These are phyloP conservation scores for Lyophyllum atratum DNA, from an alignment of 768 basidiomycete species.

Conservation along the genomic window DNA sequence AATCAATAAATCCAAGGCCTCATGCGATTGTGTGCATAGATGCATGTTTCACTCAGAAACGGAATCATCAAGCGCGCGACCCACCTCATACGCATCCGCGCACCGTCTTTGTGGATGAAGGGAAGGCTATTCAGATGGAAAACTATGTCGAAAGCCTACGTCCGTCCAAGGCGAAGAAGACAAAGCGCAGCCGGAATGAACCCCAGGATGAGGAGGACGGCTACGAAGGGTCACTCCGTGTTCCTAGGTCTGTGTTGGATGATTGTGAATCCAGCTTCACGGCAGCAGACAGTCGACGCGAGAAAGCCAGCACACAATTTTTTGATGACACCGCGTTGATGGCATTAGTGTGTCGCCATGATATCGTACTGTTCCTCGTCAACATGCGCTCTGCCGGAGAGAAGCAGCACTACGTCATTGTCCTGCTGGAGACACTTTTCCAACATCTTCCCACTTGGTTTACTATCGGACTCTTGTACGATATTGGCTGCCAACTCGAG, in stretches of 20 bases:
- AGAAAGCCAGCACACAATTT: neutral
- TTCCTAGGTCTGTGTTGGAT: neutral
- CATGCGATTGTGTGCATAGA: slow-evolving; percentile 12
- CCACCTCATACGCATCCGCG: neutral
- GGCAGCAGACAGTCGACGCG: neutral
- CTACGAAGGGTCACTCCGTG: neutral
- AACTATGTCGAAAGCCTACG: neutral
- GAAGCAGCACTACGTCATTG: neutral
- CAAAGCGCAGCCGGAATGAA: neutral
- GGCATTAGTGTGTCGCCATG: neutral
- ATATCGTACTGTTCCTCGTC: neutral
- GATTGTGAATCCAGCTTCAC: neutral
- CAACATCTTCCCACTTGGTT: neutral
- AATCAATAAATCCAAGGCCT: neutral
- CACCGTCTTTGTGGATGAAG: neutral
- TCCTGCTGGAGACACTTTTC: neutral
- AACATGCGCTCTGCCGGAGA: neutral
- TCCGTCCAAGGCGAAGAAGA: neutral
- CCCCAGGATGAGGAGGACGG: neutral
- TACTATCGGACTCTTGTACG: neutral
- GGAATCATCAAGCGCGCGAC: neutral
- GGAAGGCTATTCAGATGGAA: neutral
- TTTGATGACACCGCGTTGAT: neutral
- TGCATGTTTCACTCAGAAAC: slow-evolving; percentile 14
- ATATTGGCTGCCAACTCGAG: neutral